A percentile compares a stretch with the other conserved stretches of the same genome.
Conservation (phyloP, 139 green algal genomes). For the Chlamydomonas sp. region DNA sequence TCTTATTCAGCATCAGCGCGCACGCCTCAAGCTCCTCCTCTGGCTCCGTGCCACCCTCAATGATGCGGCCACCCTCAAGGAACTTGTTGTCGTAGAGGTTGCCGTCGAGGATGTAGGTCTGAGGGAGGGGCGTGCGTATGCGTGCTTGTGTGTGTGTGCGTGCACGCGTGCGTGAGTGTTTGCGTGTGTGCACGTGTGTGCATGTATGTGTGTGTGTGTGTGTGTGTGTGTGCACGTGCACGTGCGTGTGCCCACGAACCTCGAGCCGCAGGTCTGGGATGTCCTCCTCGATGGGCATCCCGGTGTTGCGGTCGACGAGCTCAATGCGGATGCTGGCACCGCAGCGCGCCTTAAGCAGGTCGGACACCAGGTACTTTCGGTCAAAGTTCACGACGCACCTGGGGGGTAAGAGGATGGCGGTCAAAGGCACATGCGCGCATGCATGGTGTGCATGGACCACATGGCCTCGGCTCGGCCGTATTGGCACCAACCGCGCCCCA, state of each 20-base stretch:
- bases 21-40: constrained; percentile 63
- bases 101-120: constrained; percentile 77
- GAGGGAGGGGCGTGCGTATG: no score
- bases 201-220: no score
- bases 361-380: constrained; percentile 76
- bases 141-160: no score
- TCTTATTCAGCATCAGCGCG: constrained; percentile 72
- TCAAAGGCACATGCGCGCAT: constrained; percentile 11
- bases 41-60: constrained; percentile 35
- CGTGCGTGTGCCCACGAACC: constrained; percentile 26
- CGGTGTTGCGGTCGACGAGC: constrained; percentile 65
- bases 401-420: no score
- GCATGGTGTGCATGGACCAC: neutral
- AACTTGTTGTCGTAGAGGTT: constrained; percentile 71
- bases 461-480: neutral
- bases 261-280: constrained; percentile 62
- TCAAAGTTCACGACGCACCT: constrained; percentile 80
- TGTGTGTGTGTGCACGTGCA: no score
- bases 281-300: constrained; percentile 55
- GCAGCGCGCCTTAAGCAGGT: constrained; percentile 64
- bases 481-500: neutral
- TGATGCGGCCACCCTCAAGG: constrained; percentile 37
- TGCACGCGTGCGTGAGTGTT: no score
- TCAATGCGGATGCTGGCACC: constrained; percentile 75
- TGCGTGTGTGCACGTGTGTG: no score